Evolutionary conservation across 495 filamentous ascomycete genomes (phyloP).

Genomic region (Elasticomyces elasticus): DNA sequence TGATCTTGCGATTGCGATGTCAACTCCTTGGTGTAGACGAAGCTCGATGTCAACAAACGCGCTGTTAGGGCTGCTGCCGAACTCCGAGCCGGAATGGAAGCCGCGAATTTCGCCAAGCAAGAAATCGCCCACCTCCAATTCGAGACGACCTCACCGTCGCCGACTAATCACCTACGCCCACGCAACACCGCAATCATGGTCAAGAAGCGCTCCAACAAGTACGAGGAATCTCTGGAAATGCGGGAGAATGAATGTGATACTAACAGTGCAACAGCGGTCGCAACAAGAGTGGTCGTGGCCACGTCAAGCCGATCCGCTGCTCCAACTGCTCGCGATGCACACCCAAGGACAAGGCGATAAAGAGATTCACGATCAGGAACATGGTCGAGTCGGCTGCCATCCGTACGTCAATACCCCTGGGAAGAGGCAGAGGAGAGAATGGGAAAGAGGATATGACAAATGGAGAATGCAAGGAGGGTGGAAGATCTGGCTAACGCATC

Average conservation of each 20-base stretch:
- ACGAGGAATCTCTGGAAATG: constrained; percentile 31
- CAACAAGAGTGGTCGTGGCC: constrained; percentile 99
- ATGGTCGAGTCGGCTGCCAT: constrained; percentile 99
- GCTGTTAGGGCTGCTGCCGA: too few species aligned
- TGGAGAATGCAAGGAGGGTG: not conserved
- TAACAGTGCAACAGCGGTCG: constrained; percentile 58
- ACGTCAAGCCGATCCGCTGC: constrained; percentile 99
- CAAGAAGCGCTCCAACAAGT: constrained; percentile 99
- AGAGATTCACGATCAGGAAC: constrained; percentile 99
- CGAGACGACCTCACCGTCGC: constrained; percentile 15
- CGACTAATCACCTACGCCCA: constrained; percentile 12
- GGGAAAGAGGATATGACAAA: not conserved
- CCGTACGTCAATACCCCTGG: constrained; percentile 58
- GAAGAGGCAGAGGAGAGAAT: not conserved
- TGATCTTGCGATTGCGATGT: constrained; percentile 9
- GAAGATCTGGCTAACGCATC: not conserved
- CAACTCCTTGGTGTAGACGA: not conserved
- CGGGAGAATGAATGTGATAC: constrained; percentile 15
- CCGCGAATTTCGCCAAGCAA: constrained; percentile 4
- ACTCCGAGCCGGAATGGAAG: not conserved
- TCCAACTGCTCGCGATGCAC: constrained; percentile 99
- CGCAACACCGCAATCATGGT: constrained; percentile 69
- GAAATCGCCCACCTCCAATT: too few species aligned
- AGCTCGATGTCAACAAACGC: not conserved
- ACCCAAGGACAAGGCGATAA: constrained; percentile 99